A percentile compares a stretch with the other conserved stretches of the same genome.
Evolutionary conservation across 768 basidiomycete species (phyloP).

Genomic region (Podaxis rugospora): DNA sequence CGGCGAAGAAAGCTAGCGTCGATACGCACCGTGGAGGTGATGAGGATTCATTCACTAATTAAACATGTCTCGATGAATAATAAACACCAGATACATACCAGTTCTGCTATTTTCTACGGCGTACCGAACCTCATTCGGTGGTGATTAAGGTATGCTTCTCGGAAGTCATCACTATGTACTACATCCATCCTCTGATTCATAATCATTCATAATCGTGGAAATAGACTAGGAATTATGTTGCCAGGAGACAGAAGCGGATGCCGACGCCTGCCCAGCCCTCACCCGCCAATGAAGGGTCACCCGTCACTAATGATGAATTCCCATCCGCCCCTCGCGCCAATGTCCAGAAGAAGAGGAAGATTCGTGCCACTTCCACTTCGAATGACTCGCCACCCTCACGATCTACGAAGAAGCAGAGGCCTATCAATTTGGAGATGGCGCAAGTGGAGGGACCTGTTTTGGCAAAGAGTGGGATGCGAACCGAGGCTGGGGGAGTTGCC

Average conservation of each 20-base stretch:
- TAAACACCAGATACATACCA: constrained; percentile 69
- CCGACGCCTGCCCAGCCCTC: neutral
- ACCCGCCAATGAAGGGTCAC: neutral
- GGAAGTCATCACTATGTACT: neutral
- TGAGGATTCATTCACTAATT: constrained; percentile 12
- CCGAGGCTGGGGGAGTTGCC: neutral
- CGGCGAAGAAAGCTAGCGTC: constrained; percentile 62
- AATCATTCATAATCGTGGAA: neutral
- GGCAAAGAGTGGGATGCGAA: no score
- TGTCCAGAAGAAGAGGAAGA: constrained; percentile 2
- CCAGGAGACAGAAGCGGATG: constrained; percentile 16
- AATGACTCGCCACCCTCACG: neutral
- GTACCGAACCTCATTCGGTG: constrained; percentile 77
- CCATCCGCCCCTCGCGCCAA: neutral
- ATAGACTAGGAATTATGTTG: constrained; percentile 37
- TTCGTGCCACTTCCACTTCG: neutral
- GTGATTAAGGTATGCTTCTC: constrained; percentile 63
- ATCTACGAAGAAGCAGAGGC: constrained; percentile 17
- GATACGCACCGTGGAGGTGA: constrained; percentile 84
- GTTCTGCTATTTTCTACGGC: constrained; percentile 86
- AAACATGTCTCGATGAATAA: neutral
- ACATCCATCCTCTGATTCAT: neutral
- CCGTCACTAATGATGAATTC: neutral
- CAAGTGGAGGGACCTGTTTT: neutral
- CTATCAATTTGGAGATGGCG: neutral